Percentiles rank a stretch among this genome's conserved stretches.
phyloP scores from a whole-genome alignment of 2,329 filamentous ascomycete genomes.

The Thermomyces lanuginosus region DNA sequence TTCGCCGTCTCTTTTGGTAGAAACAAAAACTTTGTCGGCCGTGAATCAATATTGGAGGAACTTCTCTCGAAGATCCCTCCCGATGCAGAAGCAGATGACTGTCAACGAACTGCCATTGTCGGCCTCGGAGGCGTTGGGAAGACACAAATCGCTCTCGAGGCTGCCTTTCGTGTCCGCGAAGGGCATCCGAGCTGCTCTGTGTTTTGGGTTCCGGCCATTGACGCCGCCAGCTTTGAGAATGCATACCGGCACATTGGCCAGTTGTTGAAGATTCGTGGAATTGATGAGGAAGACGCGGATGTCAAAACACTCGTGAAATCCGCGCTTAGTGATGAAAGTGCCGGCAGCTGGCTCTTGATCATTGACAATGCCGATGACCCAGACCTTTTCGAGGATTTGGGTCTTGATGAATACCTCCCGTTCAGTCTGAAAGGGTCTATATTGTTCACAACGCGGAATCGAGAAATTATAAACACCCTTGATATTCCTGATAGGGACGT shows the following conservation, averaged over 20 bases:
- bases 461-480: conserved; percentile 5
- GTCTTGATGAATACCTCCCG: conserved; percentile 7
- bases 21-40: too few species aligned
- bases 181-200: conserved; percentile 1
- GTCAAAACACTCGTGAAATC: conserved; percentile 3
- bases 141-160: conserved; percentile 6
- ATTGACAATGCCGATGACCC: conserved; percentile 12
- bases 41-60: too few species aligned
- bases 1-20: too few species aligned
- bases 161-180: conserved; percentile 2
- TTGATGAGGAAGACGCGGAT: neutral
- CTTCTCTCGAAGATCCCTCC: too few species aligned
- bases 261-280: neutral
- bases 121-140: too few species aligned
- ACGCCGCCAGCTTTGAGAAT: conserved; percentile 6
- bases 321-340: conserved; percentile 6
- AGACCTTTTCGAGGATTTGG: too few species aligned
- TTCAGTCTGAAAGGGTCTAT: conserved; percentile 9
- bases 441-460: conserved; percentile 13
- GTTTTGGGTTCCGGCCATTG: conserved; percentile 4
- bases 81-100: too few species aligned
- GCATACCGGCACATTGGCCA: conserved; percentile 5
- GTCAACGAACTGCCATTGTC: too few species aligned
- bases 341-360: conserved; percentile 12
- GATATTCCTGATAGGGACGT: conserved; percentile 6